Evolutionary conservation across 345 rosid genomes (phyloP), one percentile per base, ranked within the genome.

Genomic region (Cardamine resedifolia): DNA sequence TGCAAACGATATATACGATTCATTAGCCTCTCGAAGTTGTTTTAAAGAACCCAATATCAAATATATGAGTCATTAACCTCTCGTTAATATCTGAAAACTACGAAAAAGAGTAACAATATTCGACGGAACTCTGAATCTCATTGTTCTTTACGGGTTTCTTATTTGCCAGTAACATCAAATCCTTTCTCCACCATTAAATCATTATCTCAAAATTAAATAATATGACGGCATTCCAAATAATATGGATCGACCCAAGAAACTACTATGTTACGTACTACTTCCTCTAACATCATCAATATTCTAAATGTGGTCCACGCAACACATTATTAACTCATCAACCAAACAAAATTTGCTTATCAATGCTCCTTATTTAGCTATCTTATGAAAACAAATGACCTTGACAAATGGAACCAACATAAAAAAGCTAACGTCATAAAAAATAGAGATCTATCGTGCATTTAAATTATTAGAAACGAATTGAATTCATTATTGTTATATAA

Each of bases 261-360:
- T 53, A 72, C 21, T 64, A 44, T 44, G 14, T 30, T 57, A 70
- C 66, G n/a, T n/a, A n/a, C n/a, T 16, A 49, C 39, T 49, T 61
- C 59, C 10, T 31, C 55, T 58, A 47, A 47, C 58, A 33, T 18
- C 19, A 56, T 36, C 33, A 33, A 44, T 39, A 63, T 28, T 28
- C 0, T 45, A 44, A 57, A 28, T 74, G 73, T 74, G 78, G 78
- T 74, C 78, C 73, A 50, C 36, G 9, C 45, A 58, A 50, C 16
- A 39, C n/a, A 49, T 74, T 74, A 74, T 34, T 57, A 47, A 18
- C 47, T 21, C 56, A 66, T 49, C 73, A 67, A 30, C 45, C 33
- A 20, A 74, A 58, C 61, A n/a, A 49, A 58, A 14, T 18, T 27
- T 55, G 21, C 4, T 6, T 63, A 53, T 53, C 47, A 50, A 12